Evolutionary conservation across 176 grass and related monocot species (phyloP).

Genomic region (Carex littledalei): DNA sequence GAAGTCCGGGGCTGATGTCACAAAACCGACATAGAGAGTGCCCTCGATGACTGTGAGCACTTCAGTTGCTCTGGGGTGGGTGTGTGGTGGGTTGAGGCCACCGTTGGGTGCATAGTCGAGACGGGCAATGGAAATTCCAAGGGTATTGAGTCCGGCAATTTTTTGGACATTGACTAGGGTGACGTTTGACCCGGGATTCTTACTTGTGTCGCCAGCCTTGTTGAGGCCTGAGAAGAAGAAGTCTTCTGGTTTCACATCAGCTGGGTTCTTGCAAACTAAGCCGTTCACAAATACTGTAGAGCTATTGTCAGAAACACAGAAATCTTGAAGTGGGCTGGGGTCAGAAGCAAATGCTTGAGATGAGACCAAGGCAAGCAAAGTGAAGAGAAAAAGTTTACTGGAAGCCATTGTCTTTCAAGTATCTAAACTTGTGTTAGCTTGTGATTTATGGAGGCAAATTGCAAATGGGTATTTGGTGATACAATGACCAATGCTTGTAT

Average conservation of each 20-base stretch:
- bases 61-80: neutral
- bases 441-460: neutral
- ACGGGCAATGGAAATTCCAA: neutral
- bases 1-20: neutral
- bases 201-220: neutral
- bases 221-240: neutral
- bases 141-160: neutral
- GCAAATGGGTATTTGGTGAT: neutral
- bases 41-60: neutral
- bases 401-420: neutral
- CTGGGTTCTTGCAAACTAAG: neutral
- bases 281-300: neutral
- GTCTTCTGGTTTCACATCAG: neutral
- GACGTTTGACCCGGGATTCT: neutral
- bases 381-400: neutral
- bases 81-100: neutral
- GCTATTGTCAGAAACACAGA: neutral
- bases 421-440: neutral
- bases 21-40: neutral
- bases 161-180: neutral
- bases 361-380: neutral
- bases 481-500: neutral
- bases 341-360: conserved; percentile 39
- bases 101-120: neutral
- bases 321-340: conserved; percentile 46